Evolutionary conservation across 805 yeast species (phyloP), one percentile per base, ranked within the genome.

Genomic region (Allodekkera sacchari): DNA sequence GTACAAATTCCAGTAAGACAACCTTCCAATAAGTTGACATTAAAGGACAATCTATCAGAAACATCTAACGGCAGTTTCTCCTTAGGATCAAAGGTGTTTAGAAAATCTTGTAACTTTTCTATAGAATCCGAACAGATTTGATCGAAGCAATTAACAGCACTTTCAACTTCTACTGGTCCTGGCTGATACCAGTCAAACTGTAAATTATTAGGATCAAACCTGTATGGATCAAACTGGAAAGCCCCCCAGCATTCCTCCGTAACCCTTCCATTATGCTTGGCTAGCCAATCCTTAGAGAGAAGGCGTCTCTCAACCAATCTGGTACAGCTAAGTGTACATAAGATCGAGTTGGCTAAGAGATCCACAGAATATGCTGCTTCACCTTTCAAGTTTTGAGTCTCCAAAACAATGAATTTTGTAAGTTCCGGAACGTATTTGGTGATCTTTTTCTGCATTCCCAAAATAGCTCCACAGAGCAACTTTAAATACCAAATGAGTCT

Each of bases 161-260:
- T 69, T 0, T 59, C 59, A 3, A 83, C 58, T 28, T 79, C 87
- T 2, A 45, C 54, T 2, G 53, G 54, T 1, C 63, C 48, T 0
- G 97, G 96, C 1, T 66, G 51, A 45, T 77, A 84, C 98, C 98
- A 89, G 1, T 65, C 59, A 41, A 85, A 76, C 1, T 63, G 45
- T 21, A 82, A 51, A 38, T 71, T 68, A 10, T 67, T 68, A 9
- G 46, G 34, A 1, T 63, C 48, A 32, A 77, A 74, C 39, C 83
- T 62, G 13, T 53, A 45, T 0, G 63, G 55, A 38, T 68, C 71
- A 43, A 77, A 73, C 42, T 79, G 85, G 36, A 71, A 66, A 0
- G 75, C 85, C 28, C 94, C 94, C 94, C 94, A 83, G 36, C 77
- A 68, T 15, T 64, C 64, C 30, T 66, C 74, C 25, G 55, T 57